These are phyloP conservation scores for Heliamphora pulchella DNA, from an alignment of 179 eudicot genomes.

Conservation along the genomic window DNA sequence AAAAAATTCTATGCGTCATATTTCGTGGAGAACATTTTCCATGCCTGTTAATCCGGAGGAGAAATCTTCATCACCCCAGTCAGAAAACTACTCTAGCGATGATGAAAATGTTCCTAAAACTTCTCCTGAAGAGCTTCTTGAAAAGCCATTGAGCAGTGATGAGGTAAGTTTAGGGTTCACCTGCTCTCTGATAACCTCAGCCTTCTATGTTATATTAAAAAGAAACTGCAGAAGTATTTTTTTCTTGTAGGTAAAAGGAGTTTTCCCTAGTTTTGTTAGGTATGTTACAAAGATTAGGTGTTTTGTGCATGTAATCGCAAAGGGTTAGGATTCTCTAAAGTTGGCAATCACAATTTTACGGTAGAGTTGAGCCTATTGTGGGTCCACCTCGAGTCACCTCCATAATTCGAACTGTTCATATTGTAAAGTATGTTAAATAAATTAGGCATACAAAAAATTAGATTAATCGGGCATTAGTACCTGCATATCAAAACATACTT, in stretches of 20 bases:
- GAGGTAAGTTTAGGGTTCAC: slow-evolving; percentile 36
- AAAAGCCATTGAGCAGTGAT: slow-evolving; percentile 36
- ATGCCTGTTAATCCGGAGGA: slow-evolving; percentile 39
- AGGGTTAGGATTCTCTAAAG: too few species aligned
- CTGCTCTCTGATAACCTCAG: neutral
- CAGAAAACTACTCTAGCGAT: slow-evolving; percentile 26
- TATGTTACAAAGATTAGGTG: neutral
- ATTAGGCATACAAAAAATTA: too few species aligned
- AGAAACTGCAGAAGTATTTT: neutral
- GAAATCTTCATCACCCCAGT: slow-evolving; percentile 35
- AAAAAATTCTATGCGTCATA: slow-evolving; percentile 19
- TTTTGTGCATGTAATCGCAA: neutral
- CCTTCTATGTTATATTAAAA: neutral
- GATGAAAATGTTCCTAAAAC: slow-evolving; percentile 24
- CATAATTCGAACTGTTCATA: too few species aligned
- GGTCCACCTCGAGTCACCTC: too few species aligned
- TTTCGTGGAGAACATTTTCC: slow-evolving; percentile 31
- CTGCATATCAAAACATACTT: too few species aligned
- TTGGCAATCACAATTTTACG: too few species aligned
- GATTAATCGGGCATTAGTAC: too few species aligned
- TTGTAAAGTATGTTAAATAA: too few species aligned
- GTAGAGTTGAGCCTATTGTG: too few species aligned
- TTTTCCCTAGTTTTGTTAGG: neutral
- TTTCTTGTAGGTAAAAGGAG: neutral
- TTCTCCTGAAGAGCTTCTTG: slow-evolving; percentile 33